Base-by-base conservation (phyloP, 1,139 yeast species). In the Schizosaccharomyces versatilis region DNA sequence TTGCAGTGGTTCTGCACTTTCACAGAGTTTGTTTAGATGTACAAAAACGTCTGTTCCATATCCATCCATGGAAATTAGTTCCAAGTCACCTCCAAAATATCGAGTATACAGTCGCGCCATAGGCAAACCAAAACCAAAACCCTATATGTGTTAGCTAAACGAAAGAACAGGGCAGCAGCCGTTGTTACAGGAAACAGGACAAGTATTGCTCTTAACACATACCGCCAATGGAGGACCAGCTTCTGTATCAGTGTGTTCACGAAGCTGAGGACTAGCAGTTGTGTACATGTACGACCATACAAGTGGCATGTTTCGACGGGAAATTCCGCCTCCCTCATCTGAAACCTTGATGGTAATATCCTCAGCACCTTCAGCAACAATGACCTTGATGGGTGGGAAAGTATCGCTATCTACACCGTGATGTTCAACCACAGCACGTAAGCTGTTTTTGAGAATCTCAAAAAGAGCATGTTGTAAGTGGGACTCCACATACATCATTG, bases 321-420 rank as follows among this genome's bases (percentile, higher is more conserved):
- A 84, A 58, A 86, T 84, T 38, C 95, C 95, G 47, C 95, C 96
- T 53, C 95, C 96, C 69, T 85, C 95, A 65, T 85, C 96, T 49
- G 90, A 80, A 58, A 85, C 80, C 66, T 86, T 86, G 62, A 85
- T 81, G n/a, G 95, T 86, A 60, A 86, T 84, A 65, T 86, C 95
- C 65, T 85, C 95, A 48, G 79, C 77, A 10, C 96, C 96, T 65
- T 84, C 85, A n/a, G 88, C 84, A 36, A 85, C 86, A 58, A 86
- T 83, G 36, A 86, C 82, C 67, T 84, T 84, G 49, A 86, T 81
- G 1, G 94, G 83, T 0, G 95, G 95, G 65, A 78, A 84, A 57
- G 73, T 72, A 60, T 84, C 74, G 38, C 62, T 61, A 41, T 67
- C 69, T 6, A 64, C 61, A 5, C 79, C 74, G 60, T 80, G 83